Base-by-base conservation (phyloP, 371 early-diverging fungal genomes). In the Rhizopus stolonifer region DNA sequence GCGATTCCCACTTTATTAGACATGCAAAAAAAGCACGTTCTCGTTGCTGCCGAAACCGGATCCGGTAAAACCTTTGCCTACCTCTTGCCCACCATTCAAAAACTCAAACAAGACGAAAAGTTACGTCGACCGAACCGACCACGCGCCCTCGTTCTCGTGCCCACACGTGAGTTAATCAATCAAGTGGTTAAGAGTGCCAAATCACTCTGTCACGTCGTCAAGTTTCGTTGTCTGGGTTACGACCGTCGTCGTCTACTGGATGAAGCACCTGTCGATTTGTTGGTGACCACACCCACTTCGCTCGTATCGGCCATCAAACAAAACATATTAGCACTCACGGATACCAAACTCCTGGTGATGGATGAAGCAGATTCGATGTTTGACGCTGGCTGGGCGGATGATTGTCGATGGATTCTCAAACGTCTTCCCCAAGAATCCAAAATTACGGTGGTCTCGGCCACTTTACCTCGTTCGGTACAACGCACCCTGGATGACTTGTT, bases 21-120 rank as follows among this genome's bases (percentile, higher is more conserved):
- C 45, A 61, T 63, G 9, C 69, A 74, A 15, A 78, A 80, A 23
- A 70, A 71, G 2, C 77, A 86, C 53, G 70, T 88, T 2, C 69
- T 99, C 17, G 82, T 89, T 42, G 97, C 97, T 4, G 94, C 99
- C 1, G 92, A 94, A 58, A 99, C 99, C 0, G 99, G 99, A 15
- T 91, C 94, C 1, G 99, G 99, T n/a, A 99, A 99, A 74, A 99
- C 99, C 0, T 78, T 98, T 18, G 91, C 99, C 2, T 99, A 95
- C 64, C 77, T 99, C 31, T 58, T 97, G 22, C 99, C 99, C 0
- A 81, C 90, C 1, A 69, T 91, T 23, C 77, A 89, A 19, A 69
- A 72, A 78, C 83, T 83, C 61, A 96, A 86, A 54, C 34, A 36
- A 6, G 74, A 82, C 80, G 94, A 69, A 81, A 92, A 68, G 48